A percentile compares a stretch with the other conserved stretches of the same genome.
phyloP scores from a whole-genome alignment of 495 filamentous ascomycete species.

The Aspergillus incahuasiensis region DNA sequence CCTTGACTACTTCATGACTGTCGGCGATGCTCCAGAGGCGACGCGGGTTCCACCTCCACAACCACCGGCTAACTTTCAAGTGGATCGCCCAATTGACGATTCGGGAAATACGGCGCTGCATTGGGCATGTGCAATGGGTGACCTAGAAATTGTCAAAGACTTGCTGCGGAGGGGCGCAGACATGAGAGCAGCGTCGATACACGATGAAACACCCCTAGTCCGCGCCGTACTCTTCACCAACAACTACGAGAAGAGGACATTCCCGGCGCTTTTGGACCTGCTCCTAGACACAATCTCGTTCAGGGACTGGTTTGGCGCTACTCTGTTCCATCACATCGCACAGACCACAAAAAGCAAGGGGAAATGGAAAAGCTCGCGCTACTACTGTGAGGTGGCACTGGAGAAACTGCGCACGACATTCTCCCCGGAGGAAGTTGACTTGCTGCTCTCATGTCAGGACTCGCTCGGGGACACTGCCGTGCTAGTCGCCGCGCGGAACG shows the following conservation, averaged over 20 bases:
- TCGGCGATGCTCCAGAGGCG: constrained; percentile 60
- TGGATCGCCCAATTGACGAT: constrained; percentile 83
- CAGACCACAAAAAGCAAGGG: constrained; percentile 72
- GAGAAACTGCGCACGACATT: constrained; percentile 71
- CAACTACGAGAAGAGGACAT: constrained; percentile 84
- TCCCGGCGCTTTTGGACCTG: constrained; percentile 73
- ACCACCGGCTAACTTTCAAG: constrained; percentile 76
- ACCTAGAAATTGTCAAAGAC: constrained; percentile 82
- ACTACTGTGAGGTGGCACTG: constrained; percentile 88
- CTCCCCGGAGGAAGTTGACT: constrained; percentile 62
- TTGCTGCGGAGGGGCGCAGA: constrained; percentile 72
- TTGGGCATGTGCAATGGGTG: constrained; percentile 98
- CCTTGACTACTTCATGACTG: constrained; percentile 90
- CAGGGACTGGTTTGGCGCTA: constrained; percentile 71
- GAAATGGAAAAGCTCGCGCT: constrained; percentile 78
- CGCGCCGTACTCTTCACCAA: constrained; percentile 94
- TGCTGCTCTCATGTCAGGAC: constrained; percentile 70
- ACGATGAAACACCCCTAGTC: constrained; percentile 91
- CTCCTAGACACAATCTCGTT: constrained; percentile 70
- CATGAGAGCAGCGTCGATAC: constrained; percentile 57
- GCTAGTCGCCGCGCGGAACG: constrained; percentile 75
- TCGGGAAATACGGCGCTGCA: constrained; percentile 87
- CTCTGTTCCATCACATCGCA: constrained; percentile 89
- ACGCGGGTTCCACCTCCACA: constrained; percentile 59
- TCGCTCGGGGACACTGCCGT: constrained; percentile 81